Evolutionary conservation across 441 rosid species (phyloP), one percentile per base, ranked within the genome.

Genomic region (Pelargonium cotyledonis): DNA sequence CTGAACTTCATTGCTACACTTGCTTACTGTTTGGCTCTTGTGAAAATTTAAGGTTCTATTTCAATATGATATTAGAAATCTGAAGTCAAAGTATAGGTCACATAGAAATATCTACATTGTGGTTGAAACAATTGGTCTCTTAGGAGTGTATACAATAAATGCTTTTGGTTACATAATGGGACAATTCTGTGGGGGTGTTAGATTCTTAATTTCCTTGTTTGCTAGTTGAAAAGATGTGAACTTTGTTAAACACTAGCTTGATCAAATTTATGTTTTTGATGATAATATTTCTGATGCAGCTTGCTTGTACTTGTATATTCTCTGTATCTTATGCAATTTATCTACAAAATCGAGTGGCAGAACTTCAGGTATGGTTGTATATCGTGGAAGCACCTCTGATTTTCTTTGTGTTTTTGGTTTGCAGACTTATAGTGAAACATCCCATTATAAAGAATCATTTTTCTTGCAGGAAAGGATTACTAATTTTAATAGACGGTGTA

Each of bases 391-490:
- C 46, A 21, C 6, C 49, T 47, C 40, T 44, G 16, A 44, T 67
- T 68, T 26, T 55, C 23, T 65, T 7, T 11, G 63, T 55, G 15
- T 47, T 11, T 38, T 69, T 1, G 26, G 47, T 21, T 26, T 7
- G 55, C 4, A 40, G 35, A 57, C 66, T 76, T 43, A 61, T 51
- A 57, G 49, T 35, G 14, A 16, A 75, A 21, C 57, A 38, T 44
- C 29, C 43, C 46, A 65, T 7, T 40, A 23, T 15, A 14, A 26
- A 53, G 14, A 53, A 5, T 67, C 18, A 12, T 66, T 76, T 70
- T 73, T 65, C 72, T 79, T 81, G 85, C 91, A 90, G 98, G 89
- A 78, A 80, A 95, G 88, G 79, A 87, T 79, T 64, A 44, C 44
- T 72, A 82, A 78, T 64, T 87, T 88, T 71, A 75, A 19, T 69